Evolutionary conservation across 345 rosid genomes (phyloP), one percentile per base, ranked within the genome.

Genomic region (Rhodomyrtus tomentosa): DNA sequence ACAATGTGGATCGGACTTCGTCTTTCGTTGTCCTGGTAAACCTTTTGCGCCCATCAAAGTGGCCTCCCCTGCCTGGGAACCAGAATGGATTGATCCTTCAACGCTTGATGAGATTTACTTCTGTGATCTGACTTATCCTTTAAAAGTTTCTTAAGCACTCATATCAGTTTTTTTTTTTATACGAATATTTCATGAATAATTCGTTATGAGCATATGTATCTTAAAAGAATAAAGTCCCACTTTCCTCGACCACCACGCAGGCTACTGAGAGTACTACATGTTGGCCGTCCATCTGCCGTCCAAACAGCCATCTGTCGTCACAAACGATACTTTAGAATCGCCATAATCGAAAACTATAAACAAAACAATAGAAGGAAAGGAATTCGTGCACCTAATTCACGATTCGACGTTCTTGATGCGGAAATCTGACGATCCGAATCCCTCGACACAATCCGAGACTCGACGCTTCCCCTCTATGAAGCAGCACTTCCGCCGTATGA

Each of bases 81-180:
- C 99, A 93, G 92, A 95, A 94, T 87, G 98, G 96, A 89, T 92
- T 98, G 85, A 99, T 96, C 87, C 96, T 98, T 82, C 96, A 96
- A 90, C 95, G 99, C 87, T 94, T 98, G 25, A 98, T 98, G 85
- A 98, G 96, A 89, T 95, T 96, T 59, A 98, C 99, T 29, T 96
- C 95, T 98, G 99, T 96, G 91, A 86, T 51, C 40, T 45, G 22
- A 58, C 72, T 27, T 58, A 58, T 58, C 72, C 72, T 27, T 56
- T 11, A 56, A 56, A 56, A 56, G n/a, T 56, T 56, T 56, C 62
- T 40, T 56, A 5, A 25, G 27, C 4, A 12, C 62, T 56, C 8
- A 29, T 58, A 13, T 27, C 13, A 58, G 72, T 27, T 12, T 58
- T n/a, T 58, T 58, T 27, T 18, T 38, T 38, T 38, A n/a, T n/a